Percentiles rank a stretch among this genome's conserved stretches.
These are phyloP conservation scores for Lonicera japonica DNA, from an alignment of 129 eudicot species.

Conservation along the genomic window DNA sequence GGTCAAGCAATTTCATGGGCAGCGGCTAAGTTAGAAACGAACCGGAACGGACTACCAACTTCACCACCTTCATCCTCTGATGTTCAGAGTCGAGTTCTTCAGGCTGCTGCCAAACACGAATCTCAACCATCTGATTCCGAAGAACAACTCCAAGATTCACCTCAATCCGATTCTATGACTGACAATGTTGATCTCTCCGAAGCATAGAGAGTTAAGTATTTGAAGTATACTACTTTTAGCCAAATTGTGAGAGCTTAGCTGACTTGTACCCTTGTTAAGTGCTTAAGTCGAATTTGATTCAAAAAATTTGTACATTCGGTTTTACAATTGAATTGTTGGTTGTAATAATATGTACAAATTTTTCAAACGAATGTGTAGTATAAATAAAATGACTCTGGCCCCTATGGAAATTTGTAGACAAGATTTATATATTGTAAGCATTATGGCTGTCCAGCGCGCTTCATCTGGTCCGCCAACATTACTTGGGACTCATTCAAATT, in stretches of 20 bases:
- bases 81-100: constrained; percentile 84
- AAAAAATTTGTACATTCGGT: no score
- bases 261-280: not conserved
- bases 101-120: constrained; percentile 97
- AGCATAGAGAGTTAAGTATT: constrained; percentile 19
- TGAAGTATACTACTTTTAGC: not conserved
- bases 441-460: no score
- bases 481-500: no score
- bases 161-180: constrained; percentile 15
- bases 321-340: no score
- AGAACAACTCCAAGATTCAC: constrained; percentile 27
- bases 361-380: no score
- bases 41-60: constrained; percentile 66
- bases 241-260: not conserved
- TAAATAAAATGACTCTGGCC: no score
- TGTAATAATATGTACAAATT: no score
- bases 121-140: constrained; percentile 69
- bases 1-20: constrained; percentile 92
- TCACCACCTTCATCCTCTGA: constrained; percentile 92
- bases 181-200: constrained; percentile 60
- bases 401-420: no score
- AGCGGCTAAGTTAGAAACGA: constrained; percentile 67
- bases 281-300: no score
- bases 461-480: no score
- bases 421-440: no score